Evolutionary conservation across 768 basidiomycete genomes (phyloP), one percentile per base, ranked within the genome.

Genomic region (Serendipita sp.): DNA sequence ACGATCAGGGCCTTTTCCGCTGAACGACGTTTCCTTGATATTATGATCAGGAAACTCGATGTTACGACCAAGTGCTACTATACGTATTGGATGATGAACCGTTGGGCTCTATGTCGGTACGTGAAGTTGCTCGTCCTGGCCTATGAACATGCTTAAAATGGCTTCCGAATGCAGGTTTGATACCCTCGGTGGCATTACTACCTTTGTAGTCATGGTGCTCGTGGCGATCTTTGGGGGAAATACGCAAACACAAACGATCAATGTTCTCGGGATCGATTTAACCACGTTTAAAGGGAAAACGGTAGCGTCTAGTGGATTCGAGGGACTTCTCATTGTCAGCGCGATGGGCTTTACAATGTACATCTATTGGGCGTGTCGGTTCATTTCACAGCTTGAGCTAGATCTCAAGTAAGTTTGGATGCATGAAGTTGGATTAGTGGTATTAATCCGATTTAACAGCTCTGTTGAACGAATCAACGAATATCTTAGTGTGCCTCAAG

Each of bases 401-500:
- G 85, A 87, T 73, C 75, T 88, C 58, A 88, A 87, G 86, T 87
- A 70, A 10, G 85, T 77, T 33, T 46, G 13, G 15, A 50, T 15
- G 27, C 10, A 34, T 18, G 29, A 46, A 55, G 31, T 16, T 44
- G 37, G 65, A 63, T 44, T 62, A 40, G 37, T 40, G 37, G 52
- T 67, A 64, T 40, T 70, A 55, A 62, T 18, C 66, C 11, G 48
- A 53, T 2, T 10, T 40, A 63, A 27, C 62, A 90, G 88, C 75
- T 86, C 89, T 13, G 91, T 95, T 2, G 92, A 97, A 72, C 87
- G 93, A 65, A 80, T 94, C 15, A 83, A 90, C 4, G 92, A 95
- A 76, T 95, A 94, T 76, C 82, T 95, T 29, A 82, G 89, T 62
- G 78, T 96, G 3, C 91, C 91, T 0, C 89, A 91, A 72, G 91